Base-by-base conservation (phyloP, 352 stramenopile species). In the Phytopythium ostracodes region DNA sequence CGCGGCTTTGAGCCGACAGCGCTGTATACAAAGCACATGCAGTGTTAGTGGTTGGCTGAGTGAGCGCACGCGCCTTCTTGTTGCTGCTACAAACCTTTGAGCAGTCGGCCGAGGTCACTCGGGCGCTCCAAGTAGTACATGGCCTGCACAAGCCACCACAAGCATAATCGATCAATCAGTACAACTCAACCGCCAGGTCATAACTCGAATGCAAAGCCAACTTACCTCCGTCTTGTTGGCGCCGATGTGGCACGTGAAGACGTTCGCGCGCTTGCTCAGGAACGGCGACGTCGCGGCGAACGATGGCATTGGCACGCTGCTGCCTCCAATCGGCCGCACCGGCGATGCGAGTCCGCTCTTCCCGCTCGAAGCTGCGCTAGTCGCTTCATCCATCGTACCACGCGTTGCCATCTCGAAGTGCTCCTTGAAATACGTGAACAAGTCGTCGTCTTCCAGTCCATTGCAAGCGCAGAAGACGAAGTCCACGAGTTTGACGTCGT, bases 401-500 rank as follows among this genome's bases (percentile, higher is more conserved):
- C 73, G 72, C 65, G 70, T 72, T 4, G 69, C 59, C 20, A 70
- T 50, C 55, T 84, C 77, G 55, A 75, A 72, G 43, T 89, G 77
- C 60, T 91, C 80, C 42, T 84, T 78, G 62, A 96, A 91, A 55
- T 89, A 92, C 65, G 80, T 79, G 60, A 95, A 96, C 59, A 96
- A 64, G 55, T 96, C 88, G 63, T 94, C 86, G 59, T 96, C 88
- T 33, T 88, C 87, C 5, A 91, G 66, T 5, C 89, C 84, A 57
- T 94, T 92, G 44, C 88, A 86, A 31, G 87, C 87, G 44, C 87
- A 94, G 56, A 96, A 86, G 22, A 96, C 75, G 59, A 96, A 95
- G 59, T 96, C 88, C 22, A 96, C 62, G 22, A 74, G 68, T 57
- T 72, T 62, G 53, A 53, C 44, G 27, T 59, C 29, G 43, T 29